A percentile compares a stretch with the other conserved stretches of the same genome.
These are phyloP conservation scores for Pleurozium schreberi DNA, from an alignment of 225 moss, liverwort and hornwort species.

Conservation along the genomic window DNA sequence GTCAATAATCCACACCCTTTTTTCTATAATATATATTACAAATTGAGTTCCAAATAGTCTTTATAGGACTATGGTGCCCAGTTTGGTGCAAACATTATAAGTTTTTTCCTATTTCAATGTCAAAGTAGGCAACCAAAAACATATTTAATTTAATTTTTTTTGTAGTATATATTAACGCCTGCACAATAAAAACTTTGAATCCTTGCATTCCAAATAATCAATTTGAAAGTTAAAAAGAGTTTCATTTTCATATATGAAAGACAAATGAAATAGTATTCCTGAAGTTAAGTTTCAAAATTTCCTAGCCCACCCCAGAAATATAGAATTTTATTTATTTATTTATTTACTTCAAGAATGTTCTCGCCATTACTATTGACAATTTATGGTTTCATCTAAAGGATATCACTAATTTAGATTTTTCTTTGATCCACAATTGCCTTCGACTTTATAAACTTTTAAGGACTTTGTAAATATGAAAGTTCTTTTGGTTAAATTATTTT, in stretches of 20 bases:
- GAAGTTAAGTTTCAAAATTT: background rate
- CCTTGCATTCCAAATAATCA: background rate
- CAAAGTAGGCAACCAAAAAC: background rate
- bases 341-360: background rate
- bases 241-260: background rate
- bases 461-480: background rate
- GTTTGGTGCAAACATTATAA: accelerated
- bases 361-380: background rate
- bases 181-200: background rate
- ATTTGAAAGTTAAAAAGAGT: accelerated
- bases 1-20: background rate
- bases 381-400: background rate
- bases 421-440: accelerated
- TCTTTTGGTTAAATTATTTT: too few relatives aligned
- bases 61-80: background rate
- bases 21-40: background rate
- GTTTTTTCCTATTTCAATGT: background rate
- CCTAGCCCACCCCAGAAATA: too few relatives aligned
- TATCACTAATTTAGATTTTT: background rate
- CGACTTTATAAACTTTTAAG: background rate
- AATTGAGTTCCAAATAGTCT: background rate
- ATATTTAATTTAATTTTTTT: background rate
- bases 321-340: too few relatives aligned
- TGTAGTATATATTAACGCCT: background rate
- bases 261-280: background rate